Percentiles rank a stretch among this genome's conserved stretches.
These are phyloP conservation scores for Tolypocladium tropicale DNA, from an alignment of 2,329 filamentous ascomycete genomes.

Conservation along the genomic window DNA sequence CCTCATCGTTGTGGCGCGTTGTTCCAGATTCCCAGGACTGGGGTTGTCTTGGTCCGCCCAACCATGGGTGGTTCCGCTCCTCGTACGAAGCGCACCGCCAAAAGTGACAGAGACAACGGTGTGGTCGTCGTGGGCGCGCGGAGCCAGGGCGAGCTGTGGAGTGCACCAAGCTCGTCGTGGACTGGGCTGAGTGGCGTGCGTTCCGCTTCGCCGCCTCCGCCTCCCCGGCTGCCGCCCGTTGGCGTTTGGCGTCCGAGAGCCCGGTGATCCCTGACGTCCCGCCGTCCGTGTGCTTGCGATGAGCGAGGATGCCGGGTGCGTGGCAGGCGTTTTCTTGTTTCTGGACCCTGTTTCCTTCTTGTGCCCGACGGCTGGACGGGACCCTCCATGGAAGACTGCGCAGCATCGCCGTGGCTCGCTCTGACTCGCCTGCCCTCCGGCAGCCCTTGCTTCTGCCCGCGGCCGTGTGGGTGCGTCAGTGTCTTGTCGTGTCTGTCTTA, in stretches of 20 bases:
- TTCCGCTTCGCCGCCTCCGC: neutral
- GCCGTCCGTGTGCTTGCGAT: neutral
- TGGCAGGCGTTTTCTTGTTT: neutral
- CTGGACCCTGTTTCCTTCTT: neutral
- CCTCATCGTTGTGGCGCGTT: neutral
- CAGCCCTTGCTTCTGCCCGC: neutral
- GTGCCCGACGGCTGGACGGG: neutral
- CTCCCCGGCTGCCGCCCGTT: neutral
- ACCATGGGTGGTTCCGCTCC: neutral
- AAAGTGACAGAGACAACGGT: neutral
- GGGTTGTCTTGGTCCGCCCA: neutral
- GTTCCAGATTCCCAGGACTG: neutral
- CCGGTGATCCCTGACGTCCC: conserved; percentile 1
- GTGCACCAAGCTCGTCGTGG: neutral
- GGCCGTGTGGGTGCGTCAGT: neutral
- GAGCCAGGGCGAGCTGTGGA: neutral
- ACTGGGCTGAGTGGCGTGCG: neutral
- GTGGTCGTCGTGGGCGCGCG: neutral
- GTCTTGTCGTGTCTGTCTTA: neutral
- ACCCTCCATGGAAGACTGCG: neutral
- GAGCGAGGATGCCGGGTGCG: neutral
- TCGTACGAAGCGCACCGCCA: neutral
- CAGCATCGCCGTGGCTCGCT: neutral
- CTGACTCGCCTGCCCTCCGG: neutral
- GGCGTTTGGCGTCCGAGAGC: conserved; percentile 1